Base-by-base conservation (phyloP, 2,329 filamentous ascomycete species). In the Monosporascus sp. region DNA sequence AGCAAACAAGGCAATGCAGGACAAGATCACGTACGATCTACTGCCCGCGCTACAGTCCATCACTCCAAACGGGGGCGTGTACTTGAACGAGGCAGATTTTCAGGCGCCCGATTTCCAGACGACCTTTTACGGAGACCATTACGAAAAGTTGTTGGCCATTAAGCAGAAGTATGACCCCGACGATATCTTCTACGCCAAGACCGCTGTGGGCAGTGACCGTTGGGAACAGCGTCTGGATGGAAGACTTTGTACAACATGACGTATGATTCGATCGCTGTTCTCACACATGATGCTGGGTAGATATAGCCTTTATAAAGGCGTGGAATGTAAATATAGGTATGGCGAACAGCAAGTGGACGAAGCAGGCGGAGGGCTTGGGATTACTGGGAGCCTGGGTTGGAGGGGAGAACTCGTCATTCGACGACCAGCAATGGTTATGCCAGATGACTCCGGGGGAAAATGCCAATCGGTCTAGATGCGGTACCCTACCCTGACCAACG, bases 131-230 rank as follows among this genome's bases (percentile, higher is more conserved):
- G 72, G 72, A 2, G 56, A 48, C 1, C 70, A 72, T 50, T 74
- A 74, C 51, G 41, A 50, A 1, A 53, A 52, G 9, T 56, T 75
- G 41, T 17, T 66, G 14, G 46, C 17, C 0, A 65, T 79, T 24
- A 79, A 79, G 67, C 56, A 66, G 16, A 70, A 64, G 47, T 77
- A 73, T 56, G 77, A 77, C 60, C 62, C 71, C 4, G 26, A 65
- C 2, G 60, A 61, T 5, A 45, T 78, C 2, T 75, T 73, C 36
- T 73, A 75, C 48, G 73, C 70, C 9, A 64, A 61, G 7, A 71
- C 69, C 1, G 70, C 64, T 8, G 73, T 77, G 7, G 76, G 75
- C 0, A 74, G 70, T 56, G 74, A 77, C 4, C 55, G 56, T 4
- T 78, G 74, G 75, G 57, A 53, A 8, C 65, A 73, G 34, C 61